A percentile compares a stretch with the other conserved stretches of the same genome.
These are phyloP conservation scores for Spergularia marina DNA, from an alignment of 148 eudicot species.

Conservation along the genomic window DNA sequence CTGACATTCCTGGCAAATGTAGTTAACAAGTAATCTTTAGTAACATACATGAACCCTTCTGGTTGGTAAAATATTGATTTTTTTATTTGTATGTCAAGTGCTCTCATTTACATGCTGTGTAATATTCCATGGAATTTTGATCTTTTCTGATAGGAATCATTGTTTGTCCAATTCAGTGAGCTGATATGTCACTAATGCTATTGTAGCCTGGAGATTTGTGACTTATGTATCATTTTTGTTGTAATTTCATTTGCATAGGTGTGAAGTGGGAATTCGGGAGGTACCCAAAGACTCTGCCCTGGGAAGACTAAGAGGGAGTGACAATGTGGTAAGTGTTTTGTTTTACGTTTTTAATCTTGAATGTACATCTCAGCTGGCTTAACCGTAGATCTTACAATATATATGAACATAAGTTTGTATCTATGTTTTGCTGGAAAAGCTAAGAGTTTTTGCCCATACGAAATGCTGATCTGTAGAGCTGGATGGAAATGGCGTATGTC, in stretches of 20 bases:
- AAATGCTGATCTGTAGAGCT: not conserved
- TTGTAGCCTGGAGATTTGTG: not conserved
- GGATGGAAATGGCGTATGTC: not conserved
- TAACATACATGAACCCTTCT: not conserved
- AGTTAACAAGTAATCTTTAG: not conserved
- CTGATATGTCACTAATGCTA: not conserved
- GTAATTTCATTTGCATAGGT: constrained; percentile 31
- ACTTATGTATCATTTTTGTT: not conserved
- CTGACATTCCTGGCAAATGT: not conserved
- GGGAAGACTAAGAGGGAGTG: constrained; percentile 87
- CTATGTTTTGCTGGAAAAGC: not conserved
- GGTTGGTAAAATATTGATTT: not conserved
- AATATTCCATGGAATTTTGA: too few relatives aligned
- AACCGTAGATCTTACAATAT: not conserved
- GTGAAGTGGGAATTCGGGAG: constrained; percentile 89
- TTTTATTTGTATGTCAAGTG: not conserved
- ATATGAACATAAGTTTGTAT: not conserved
- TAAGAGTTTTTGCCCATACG: not conserved
- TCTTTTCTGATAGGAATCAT: too few relatives aligned
- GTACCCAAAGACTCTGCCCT: constrained; percentile 71
- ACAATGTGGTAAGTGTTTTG: constrained; percentile 65
- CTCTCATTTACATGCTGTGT: too few relatives aligned
- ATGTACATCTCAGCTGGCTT: not conserved
- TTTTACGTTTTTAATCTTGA: not conserved
- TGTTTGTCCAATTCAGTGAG: too few relatives aligned